phyloP scores from a whole-genome alignment of 2,329 filamentous ascomycete genomes.

The Sporothrix pseudoabietina region DNA sequence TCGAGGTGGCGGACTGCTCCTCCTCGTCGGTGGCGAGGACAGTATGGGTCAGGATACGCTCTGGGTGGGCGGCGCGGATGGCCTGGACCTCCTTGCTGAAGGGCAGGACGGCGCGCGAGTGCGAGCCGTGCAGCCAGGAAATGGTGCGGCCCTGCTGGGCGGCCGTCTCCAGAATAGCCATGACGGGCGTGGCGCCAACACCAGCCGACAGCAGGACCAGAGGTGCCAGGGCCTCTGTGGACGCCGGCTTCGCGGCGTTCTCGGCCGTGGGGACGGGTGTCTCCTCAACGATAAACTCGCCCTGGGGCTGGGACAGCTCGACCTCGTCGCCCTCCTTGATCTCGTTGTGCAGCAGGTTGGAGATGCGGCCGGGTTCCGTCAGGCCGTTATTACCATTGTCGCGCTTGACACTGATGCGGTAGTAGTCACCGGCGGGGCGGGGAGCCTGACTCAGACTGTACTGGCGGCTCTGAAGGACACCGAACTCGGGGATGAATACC shows the following conservation, averaged over 20 bases:
- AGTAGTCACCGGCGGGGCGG: slow-evolving; percentile 55
- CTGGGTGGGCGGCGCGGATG: slow-evolving; percentile 45
- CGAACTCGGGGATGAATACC: slow-evolving; percentile 61
- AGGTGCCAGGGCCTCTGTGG: slow-evolving; percentile 46
- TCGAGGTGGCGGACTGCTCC: slow-evolving; percentile 38
- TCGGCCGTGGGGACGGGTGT: slow-evolving; percentile 42
- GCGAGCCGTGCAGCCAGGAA: slow-evolving; percentile 65
- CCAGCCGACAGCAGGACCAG: slow-evolving; percentile 68
- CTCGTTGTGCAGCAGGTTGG: slow-evolving; percentile 54
- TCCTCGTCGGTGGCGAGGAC: slow-evolving; percentile 54
- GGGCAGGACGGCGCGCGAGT: slow-evolving; percentile 53
- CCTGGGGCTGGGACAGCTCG: slow-evolving; percentile 58
- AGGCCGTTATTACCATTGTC: slow-evolving; percentile 48
- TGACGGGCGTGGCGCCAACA: slow-evolving; percentile 67
- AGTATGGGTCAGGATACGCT: slow-evolving; percentile 55
- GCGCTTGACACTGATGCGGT: slow-evolving; percentile 74
- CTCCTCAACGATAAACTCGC: slow-evolving; percentile 63
- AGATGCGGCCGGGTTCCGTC: slow-evolving; percentile 52
- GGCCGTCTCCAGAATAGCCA: slow-evolving; percentile 64
- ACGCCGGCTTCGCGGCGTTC: neutral
- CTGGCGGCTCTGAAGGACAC: slow-evolving; percentile 70
- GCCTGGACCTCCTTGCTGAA: slow-evolving; percentile 56
- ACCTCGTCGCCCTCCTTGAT: slow-evolving; percentile 56
- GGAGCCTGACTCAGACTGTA: slow-evolving; percentile 70
- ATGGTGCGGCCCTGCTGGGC: slow-evolving; percentile 49